Conservation (phyloP, 2,329 filamentous ascomycete genomes). For the Hymenoscyphus linearis region DNA sequence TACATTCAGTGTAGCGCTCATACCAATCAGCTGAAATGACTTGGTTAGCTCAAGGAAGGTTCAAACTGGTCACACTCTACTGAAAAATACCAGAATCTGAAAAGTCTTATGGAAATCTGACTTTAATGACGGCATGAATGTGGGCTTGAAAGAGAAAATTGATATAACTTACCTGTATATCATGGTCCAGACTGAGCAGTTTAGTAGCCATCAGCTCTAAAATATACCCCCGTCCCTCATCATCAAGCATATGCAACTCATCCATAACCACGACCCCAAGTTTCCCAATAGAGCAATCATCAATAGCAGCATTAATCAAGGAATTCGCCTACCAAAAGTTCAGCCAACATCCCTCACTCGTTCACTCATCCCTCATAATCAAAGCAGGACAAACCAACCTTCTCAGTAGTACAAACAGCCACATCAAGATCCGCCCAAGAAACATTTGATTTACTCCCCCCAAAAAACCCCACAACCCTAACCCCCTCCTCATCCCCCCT, state of each 20-base stretch:
- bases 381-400: slow-evolving; percentile 39
- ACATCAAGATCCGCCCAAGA: slow-evolving; percentile 73
- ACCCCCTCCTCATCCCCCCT: slow-evolving; percentile 54
- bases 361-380: not conserved
- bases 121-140: no score
- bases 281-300: slow-evolving; percentile 59
- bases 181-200: slow-evolving; percentile 60
- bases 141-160: not conserved
- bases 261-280: slow-evolving; percentile 66
- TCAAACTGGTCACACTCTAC: no score
- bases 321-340: slow-evolving; percentile 59
- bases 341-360: not conserved
- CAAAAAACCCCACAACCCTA: slow-evolving; percentile 68
- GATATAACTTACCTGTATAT: slow-evolving; percentile 51
- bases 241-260: slow-evolving; percentile 78
- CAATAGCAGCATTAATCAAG: slow-evolving; percentile 67
- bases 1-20: slow-evolving; percentile 74
- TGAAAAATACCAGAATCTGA: no score
- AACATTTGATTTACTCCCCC: slow-evolving; percentile 61
- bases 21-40: slow-evolving; percentile 46
- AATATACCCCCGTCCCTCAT: slow-evolving; percentile 71
- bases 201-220: slow-evolving; percentile 72
- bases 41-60: not conserved
- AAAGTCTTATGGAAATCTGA: no score
- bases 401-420: slow-evolving; percentile 75